A percentile compares a stretch with the other conserved stretches of the same genome.
phyloP scores from a whole-genome alignment of 345 rosid species.

The Melaleuca quinquenervia region DNA sequence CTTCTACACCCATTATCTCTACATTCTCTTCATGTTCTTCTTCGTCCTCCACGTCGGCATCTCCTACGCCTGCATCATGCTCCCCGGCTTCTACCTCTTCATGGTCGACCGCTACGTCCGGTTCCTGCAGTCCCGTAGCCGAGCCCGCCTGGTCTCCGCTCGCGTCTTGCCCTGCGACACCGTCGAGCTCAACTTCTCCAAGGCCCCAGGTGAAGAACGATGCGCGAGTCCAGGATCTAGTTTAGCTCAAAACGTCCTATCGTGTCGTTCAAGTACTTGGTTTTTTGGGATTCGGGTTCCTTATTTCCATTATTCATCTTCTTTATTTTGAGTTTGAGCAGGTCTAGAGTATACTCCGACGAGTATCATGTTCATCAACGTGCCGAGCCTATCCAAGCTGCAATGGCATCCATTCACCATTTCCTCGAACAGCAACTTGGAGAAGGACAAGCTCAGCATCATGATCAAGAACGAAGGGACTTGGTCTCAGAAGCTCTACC shows the following conservation, averaged over 20 bases:
- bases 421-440: constrained; percentile 57
- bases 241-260: not conserved
- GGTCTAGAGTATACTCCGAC: constrained; percentile 61
- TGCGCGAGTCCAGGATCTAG: not conserved
- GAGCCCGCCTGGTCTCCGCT: constrained; percentile 44
- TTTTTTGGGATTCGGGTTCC: not conserved
- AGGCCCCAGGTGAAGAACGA: constrained; percentile 27
- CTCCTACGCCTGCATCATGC: constrained; percentile 36
- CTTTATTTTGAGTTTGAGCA: not conserved
- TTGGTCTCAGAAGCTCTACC: constrained; percentile 69
- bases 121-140: constrained; percentile 54
- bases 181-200: constrained; percentile 65
- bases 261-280: not conserved
- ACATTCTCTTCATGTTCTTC: constrained; percentile 54
- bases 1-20: constrained; percentile 69
- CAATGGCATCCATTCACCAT: constrained; percentile 97
- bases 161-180: constrained; percentile 52
- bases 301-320: not conserved
- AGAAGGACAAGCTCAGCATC: constrained; percentile 54
- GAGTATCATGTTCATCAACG: constrained; percentile 61
- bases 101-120: constrained; percentile 62
- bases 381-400: constrained; percentile 61
- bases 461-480: constrained; percentile 61
- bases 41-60: constrained; percentile 57
- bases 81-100: constrained; percentile 81